phyloP scores from a whole-genome alignment of 1,284 basidiomycete genomes.

The Ganoderma leucocontextum region DNA sequence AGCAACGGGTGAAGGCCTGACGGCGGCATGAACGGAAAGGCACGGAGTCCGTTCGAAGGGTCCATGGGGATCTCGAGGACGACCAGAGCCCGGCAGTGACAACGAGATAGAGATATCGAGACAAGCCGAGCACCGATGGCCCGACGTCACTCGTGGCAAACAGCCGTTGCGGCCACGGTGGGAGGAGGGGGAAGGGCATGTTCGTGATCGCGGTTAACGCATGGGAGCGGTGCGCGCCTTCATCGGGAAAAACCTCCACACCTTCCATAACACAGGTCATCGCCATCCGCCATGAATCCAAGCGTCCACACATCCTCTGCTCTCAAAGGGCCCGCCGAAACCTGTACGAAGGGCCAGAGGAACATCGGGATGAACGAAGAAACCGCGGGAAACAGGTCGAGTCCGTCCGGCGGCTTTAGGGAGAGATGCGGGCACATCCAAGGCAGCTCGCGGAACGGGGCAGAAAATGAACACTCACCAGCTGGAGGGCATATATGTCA shows the following conservation, averaged over 20 bases:
- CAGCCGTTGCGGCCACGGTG: neutral
- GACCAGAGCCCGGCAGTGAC: neutral
- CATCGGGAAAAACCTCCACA: conserved; percentile 1
- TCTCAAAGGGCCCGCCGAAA: too few relatives aligned
- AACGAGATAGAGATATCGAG: neutral
- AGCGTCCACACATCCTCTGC: too few relatives aligned
- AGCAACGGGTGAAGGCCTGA: neutral
- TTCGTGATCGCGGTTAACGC: neutral
- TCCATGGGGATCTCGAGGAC: neutral
- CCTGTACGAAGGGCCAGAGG: neutral
- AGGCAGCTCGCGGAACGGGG: neutral
- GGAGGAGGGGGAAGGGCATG: neutral
- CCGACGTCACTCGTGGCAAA: neutral
- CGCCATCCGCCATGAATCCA: neutral
- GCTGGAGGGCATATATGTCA: conserved; percentile 65
- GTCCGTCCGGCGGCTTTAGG: neutral
- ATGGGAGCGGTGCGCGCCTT: neutral
- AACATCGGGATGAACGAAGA: neutral
- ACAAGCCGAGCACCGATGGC: neutral
- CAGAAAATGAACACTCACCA: conserved; percentile 52
- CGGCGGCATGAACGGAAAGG: neutral
- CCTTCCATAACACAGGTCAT: neutral
- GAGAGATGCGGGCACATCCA: neutral
- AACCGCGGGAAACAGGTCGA: neutral
- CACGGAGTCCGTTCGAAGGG: neutral